These are phyloP conservation scores for Fragaria nilgerrensis DNA, from an alignment of 306 rosid species.

Conservation along the genomic window DNA sequence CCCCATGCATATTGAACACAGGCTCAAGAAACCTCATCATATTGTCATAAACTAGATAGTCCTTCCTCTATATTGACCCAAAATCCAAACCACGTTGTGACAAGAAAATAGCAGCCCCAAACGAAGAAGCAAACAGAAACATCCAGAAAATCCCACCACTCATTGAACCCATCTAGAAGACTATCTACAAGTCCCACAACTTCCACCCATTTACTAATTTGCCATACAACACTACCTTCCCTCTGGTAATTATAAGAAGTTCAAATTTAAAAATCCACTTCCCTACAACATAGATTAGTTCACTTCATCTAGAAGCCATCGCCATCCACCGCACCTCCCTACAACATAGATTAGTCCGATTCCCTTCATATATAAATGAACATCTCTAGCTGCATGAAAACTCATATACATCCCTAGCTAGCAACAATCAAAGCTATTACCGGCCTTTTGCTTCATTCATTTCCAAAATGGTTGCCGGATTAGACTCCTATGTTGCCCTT, in stretches of 20 bases:
- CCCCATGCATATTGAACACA: too few relatives aligned
- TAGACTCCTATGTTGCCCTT: background rate
- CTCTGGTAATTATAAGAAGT: conserved; percentile 50
- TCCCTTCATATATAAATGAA: background rate
- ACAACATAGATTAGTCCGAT: background rate
- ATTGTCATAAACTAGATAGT: background rate
- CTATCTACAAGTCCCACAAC: background rate
- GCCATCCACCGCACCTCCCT: conserved; percentile 14
- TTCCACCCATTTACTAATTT: background rate
- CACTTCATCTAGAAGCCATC: conserved; percentile 57
- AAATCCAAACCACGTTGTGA: too few relatives aligned
- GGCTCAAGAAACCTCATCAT: too few relatives aligned
- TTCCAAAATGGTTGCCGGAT: conserved; percentile 29
- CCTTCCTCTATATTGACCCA: conserved; percentile 4
- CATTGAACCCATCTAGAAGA: conserved; percentile 25
- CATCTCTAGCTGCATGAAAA: background rate
- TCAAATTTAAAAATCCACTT: background rate
- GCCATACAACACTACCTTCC: background rate
- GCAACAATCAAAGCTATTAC: background rate
- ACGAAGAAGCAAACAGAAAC: conserved; percentile 9
- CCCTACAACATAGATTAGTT: background rate
- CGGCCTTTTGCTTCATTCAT: background rate
- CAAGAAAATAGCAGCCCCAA: conserved; percentile 19
- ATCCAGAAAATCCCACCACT: background rate
- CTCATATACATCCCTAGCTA: background rate